These are phyloP conservation scores for Lachancea mirantina DNA, from an alignment of 805 yeast genomes.

Conservation along the genomic window DNA sequence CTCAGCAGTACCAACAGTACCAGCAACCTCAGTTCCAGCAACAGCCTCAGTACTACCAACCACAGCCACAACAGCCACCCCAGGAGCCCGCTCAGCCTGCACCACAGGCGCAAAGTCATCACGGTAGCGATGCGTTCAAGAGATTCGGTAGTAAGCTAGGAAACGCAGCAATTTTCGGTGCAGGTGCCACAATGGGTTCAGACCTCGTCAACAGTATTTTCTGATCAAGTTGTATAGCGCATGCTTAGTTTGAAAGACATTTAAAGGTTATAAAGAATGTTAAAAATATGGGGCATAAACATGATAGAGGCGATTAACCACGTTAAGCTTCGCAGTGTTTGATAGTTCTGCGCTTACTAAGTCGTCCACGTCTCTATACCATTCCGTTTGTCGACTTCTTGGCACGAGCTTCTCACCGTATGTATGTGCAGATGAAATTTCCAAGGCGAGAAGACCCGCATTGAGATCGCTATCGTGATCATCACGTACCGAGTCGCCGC, in stretches of 20 bases:
- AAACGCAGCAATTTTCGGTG: slow-evolving; percentile 91
- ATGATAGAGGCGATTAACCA: slow-evolving; percentile 55
- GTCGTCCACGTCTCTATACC: slow-evolving; percentile 59
- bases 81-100: slow-evolving; percentile 19
- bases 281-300: slow-evolving; percentile 39
- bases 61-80: slow-evolving; percentile 6
- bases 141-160: slow-evolving; percentile 77
- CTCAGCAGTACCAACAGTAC: slow-evolving; percentile 28
- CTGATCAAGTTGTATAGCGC: slow-evolving; percentile 25
- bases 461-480: slow-evolving; percentile 22
- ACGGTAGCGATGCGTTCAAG: slow-evolving; percentile 34
- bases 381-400: slow-evolving; percentile 40
- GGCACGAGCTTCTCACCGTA: slow-evolving; percentile 49
- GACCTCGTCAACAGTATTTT: slow-evolving; percentile 71
- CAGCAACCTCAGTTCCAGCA: slow-evolving; percentile 27
- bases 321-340: slow-evolving; percentile 36
- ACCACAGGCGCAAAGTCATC: slow-evolving; percentile 31
- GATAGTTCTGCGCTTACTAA: slow-evolving; percentile 38
- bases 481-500: slow-evolving; percentile 16
- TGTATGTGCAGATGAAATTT: slow-evolving; percentile 49
- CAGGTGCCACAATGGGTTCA: slow-evolving; percentile 90
- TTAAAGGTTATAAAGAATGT: background rate
- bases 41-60: slow-evolving; percentile 24
- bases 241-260: background rate
- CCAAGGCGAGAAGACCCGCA: slow-evolving; percentile 62